Evolutionary conservation across 108 stramenopile genomes (phyloP).

Genomic region (Bacterosira constricta): DNA sequence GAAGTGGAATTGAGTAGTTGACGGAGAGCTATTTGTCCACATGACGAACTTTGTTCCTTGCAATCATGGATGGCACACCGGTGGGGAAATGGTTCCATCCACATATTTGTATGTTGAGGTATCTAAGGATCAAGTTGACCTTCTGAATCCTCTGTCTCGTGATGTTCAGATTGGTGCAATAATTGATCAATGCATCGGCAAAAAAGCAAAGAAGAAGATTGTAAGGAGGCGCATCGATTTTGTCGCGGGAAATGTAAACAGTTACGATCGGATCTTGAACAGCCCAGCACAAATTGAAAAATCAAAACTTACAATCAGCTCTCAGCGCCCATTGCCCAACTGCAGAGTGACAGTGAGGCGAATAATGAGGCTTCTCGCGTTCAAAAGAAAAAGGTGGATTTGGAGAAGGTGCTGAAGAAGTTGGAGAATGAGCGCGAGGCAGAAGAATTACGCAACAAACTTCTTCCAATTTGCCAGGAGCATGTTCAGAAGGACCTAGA

Average conservation of each 20-base stretch:
- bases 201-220: conserved; percentile 13
- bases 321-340: background rate
- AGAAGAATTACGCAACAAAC: too few species aligned
- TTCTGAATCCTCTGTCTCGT: background rate
- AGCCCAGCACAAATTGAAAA: background rate
- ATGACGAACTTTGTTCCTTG: too few species aligned
- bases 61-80: too few species aligned
- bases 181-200: background rate
- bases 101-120: conserved; percentile 4
- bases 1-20: too few species aligned
- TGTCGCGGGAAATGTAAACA: conserved; percentile 10
- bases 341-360: background rate
- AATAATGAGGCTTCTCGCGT: background rate
- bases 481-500: too few species aligned
- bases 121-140: background rate
- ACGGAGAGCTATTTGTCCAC: too few species aligned
- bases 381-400: background rate
- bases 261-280: conserved; percentile 2
- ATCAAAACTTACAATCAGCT: background rate
- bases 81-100: too few species aligned
- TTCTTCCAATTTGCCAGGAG: too few species aligned
- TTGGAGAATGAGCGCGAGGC: too few species aligned
- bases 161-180: conserved; percentile 12
- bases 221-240: conserved; percentile 6
- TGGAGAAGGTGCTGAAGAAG: background rate